These are phyloP conservation scores for Citrus glauca DNA, from an alignment of 345 rosid genomes.

Conservation along the genomic window DNA sequence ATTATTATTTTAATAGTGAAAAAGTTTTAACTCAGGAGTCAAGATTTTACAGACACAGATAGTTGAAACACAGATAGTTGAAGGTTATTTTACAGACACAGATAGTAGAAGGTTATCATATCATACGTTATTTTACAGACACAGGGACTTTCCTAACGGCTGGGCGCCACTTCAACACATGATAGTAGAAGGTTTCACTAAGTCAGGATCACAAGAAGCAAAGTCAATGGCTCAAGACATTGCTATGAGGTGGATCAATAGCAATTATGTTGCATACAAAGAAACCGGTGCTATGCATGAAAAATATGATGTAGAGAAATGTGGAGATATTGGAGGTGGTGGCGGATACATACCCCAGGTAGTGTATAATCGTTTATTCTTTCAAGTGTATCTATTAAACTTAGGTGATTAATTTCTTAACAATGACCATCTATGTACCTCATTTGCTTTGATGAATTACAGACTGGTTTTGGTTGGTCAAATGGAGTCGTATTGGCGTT, in stretches of 20 bases:
- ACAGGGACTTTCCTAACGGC: constrained; percentile 94
- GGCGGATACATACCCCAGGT: constrained; percentile 42
- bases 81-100: too few species aligned
- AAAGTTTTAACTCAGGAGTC: too few species aligned
- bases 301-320: constrained; percentile 40
- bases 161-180: constrained; percentile 90
- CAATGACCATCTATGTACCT: not conserved
- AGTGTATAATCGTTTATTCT: not conserved
- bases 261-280: constrained; percentile 53
- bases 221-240: constrained; percentile 67
- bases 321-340: constrained; percentile 44
- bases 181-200: constrained; percentile 68
- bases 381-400: too few species aligned
- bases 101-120: too few species aligned
- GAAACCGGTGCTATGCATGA: constrained; percentile 56
- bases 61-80: too few species aligned
- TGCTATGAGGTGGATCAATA: constrained; percentile 69
- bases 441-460: constrained; percentile 20
- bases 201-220: constrained; percentile 51
- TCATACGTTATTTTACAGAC: too few species aligned
- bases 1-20: too few species aligned
- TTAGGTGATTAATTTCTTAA: not conserved
- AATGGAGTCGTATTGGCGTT: constrained; percentile 82
- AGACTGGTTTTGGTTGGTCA: constrained; percentile 99
- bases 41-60: too few species aligned